phyloP scores from a whole-genome alignment of 371 early-diverging fungal genomes.

The Funneliformis caledonium region DNA sequence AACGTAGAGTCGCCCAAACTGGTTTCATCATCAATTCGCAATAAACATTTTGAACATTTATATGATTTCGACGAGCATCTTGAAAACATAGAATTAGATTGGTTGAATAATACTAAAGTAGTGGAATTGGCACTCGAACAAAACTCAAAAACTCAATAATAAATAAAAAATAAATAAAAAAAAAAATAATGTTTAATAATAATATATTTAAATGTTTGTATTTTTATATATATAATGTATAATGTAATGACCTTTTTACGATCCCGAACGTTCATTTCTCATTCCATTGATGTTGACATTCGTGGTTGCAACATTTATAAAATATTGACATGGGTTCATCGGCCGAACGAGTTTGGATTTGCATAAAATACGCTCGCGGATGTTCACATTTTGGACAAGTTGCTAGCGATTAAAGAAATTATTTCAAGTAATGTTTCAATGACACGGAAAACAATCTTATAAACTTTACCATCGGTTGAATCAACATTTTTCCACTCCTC shows the following conservation, averaged over 20 bases:
- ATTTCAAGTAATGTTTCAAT: neutral
- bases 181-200: neutral
- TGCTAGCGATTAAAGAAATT: conserved; percentile 46
- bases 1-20: neutral
- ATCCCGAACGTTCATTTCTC: conserved; percentile 50
- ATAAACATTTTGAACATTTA: conserved; percentile 22
- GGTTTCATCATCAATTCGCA: conserved; percentile 11
- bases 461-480: conserved; percentile 73
- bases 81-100: conserved; percentile 36
- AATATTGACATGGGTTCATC: conserved; percentile 96
- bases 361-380: conserved; percentile 87
- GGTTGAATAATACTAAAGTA: conserved; percentile 27
- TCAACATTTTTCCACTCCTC: conserved; percentile 94
- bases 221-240: neutral
- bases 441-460: neutral
- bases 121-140: neutral
- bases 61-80: conserved; percentile 39
- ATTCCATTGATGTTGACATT: conserved; percentile 80
- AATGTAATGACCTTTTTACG: neutral
- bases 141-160: conserved; percentile 1
- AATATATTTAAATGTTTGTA: neutral
- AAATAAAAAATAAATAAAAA: neutral
- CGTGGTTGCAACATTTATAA: conserved; percentile 77
- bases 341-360: conserved; percentile 94
- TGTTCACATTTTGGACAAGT: conserved; percentile 91